Base-by-base conservation (phyloP, 208 protist species). In the Trypanosoma platydactyli region DNA sequence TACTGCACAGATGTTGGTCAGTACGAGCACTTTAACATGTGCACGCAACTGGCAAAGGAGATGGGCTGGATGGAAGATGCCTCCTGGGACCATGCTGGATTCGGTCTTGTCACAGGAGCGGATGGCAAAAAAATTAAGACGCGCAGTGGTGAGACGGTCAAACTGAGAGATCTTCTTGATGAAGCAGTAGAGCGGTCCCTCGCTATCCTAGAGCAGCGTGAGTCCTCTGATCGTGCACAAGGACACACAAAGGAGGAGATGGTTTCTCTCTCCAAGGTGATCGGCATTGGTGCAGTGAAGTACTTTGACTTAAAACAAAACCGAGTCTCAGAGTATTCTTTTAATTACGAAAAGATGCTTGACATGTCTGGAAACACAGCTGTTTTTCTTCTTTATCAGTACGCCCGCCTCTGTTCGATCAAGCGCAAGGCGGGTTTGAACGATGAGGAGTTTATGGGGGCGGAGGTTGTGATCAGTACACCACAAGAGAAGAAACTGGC, bases 41-140 rank as follows among this genome's bases (percentile, higher is more conserved):
- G 94, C 61, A 88, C 85, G 44, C 86, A 95, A 63, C 81, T 80
- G 40, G 94, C 84, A 33, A 83, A 92, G 73, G 89, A 95, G 59
- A 89, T 95, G 87, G 73, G 82, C 24, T 97, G 91, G 91, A 89
- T 95, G 80, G 77, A 83, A 57, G 62, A 78, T 64, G 76, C 73
- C 45, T 83, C 83, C n/a, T 94, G 95, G 79, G 87, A 96, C 64
- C 95, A 98, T 81, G 91, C 90, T 41, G 94, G 91, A 27, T 98
- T 98, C 73, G 96, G 96, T 44, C 83, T 98, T 15, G 95, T 98
- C 25, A 88, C 85, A 0, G 95, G 93, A 22, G 79, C 75, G 7
- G 91, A 98, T 62, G 92, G 92, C 20, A 98, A 97, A 87, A 97
- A 97, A 82, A 97, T 98, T 69, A 98, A 98, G 81, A 98, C 98